These are phyloP conservation scores for Gynandropsis gynandra DNA, from an alignment of 345 rosid genomes.

Conservation along the genomic window DNA sequence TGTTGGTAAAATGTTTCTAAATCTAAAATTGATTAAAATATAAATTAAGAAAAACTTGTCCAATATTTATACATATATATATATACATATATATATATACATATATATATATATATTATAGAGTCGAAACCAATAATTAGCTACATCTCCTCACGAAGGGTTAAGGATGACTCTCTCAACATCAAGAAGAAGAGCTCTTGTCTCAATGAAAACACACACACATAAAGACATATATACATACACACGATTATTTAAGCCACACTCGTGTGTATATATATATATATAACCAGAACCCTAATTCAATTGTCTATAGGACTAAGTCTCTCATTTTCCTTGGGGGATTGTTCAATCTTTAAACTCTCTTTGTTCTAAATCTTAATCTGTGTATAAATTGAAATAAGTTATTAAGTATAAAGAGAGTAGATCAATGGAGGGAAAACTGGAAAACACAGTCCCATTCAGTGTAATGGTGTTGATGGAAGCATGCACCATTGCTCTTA, in stretches of 20 bases:
- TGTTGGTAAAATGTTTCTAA: no score
- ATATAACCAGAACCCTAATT: conserved; percentile 20
- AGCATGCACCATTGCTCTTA: conserved; percentile 60
- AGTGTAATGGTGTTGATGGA: conserved; percentile 53
- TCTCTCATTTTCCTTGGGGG: conserved; percentile 14
- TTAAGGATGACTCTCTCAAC: conserved; percentile 24
- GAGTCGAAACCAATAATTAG: conserved; percentile 19
- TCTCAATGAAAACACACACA: conserved; percentile 12
- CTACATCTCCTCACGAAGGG: conserved; percentile 25
- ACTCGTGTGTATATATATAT: no score
- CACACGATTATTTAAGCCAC: neutral
- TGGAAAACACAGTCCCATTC: conserved; percentile 39
- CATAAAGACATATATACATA: conserved; percentile 7
- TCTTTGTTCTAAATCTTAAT: neutral
- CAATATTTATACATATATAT: no score
- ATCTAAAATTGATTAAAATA: no score
- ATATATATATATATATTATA: no score
- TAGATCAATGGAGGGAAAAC: conserved; percentile 23
- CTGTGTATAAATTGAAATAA: neutral
- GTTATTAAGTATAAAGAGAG: conserved; percentile 9
- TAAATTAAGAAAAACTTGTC: no score
- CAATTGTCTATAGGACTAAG: conserved; percentile 24
- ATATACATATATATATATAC: no score
- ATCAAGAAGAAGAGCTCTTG: conserved; percentile 21
- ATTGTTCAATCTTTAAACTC: neutral